Conservation (phyloP, 2,329 filamentous ascomycete genomes). For the Fusarium sp. region DNA sequence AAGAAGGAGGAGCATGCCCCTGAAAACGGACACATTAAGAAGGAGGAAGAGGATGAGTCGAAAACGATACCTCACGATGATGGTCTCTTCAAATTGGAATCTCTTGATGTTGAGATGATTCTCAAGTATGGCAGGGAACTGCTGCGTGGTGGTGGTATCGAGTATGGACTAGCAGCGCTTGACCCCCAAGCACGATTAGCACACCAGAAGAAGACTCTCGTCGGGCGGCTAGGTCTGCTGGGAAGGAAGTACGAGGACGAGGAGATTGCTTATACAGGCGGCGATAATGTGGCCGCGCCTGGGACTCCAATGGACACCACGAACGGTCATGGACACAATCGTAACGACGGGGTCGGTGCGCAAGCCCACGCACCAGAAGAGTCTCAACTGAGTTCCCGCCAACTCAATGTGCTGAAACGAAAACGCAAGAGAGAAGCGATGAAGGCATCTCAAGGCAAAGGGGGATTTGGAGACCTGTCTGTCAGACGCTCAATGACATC, state of each 20-base stretch:
- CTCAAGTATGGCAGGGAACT: slow-evolving; percentile 87
- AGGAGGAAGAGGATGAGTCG: slow-evolving; percentile 72
- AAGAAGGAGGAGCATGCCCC: slow-evolving; percentile 55
- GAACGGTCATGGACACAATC: slow-evolving; percentile 51
- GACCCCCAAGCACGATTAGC: slow-evolving; percentile 84
- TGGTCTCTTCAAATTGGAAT: slow-evolving; percentile 77
- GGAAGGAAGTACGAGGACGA: slow-evolving; percentile 90
- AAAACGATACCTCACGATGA: slow-evolving; percentile 59
- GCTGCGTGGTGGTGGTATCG: slow-evolving; percentile 85
- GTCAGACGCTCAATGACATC: slow-evolving; percentile 71
- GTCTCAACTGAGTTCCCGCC: slow-evolving; percentile 84
- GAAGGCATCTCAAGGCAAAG: slow-evolving; percentile 86
- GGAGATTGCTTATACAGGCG: slow-evolving; percentile 71
- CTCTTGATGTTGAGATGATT: slow-evolving; percentile 82
- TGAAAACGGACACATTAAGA: slow-evolving; percentile 64
- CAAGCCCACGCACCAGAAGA: slow-evolving; percentile 68
- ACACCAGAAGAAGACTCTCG: slow-evolving; percentile 90
- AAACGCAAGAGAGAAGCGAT: slow-evolving; percentile 93
- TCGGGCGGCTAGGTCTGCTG: slow-evolving; percentile 82
- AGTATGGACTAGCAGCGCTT: slow-evolving; percentile 84
- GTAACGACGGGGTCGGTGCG: slow-evolving; percentile 54
- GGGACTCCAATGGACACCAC: slow-evolving; percentile 59
- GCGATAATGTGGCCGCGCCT: slow-evolving; percentile 59
- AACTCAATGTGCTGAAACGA: slow-evolving; percentile 93
- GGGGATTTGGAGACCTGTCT: slow-evolving; percentile 88